Conservation (phyloP, 176 grass and related monocot species). For the Panicum miliaceum region DNA sequence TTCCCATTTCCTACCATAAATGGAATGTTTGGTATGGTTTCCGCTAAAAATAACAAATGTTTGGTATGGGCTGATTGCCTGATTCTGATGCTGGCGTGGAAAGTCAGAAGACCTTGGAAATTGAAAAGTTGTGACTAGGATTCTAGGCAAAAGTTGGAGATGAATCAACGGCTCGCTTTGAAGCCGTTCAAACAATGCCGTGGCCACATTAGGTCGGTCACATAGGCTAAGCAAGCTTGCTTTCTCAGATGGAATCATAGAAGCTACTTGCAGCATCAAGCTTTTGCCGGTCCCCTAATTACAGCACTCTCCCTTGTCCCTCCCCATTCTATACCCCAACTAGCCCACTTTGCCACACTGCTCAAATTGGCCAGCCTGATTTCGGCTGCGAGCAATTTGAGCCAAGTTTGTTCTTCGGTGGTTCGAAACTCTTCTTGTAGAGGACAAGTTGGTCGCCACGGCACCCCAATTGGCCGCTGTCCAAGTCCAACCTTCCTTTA, state of each 20-base stretch:
- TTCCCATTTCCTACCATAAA: too few species aligned
- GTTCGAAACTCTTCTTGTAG: not conserved
- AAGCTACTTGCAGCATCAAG: not conserved
- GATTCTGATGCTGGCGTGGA: constrained; percentile 28
- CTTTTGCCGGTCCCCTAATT: not conserved
- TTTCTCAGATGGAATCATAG: not conserved
- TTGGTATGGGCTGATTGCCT: not conserved
- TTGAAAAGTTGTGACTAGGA: not conserved
- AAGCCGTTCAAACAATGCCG: constrained; percentile 10
- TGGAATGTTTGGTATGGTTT: too few species aligned
- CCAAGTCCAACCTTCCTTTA: too few species aligned
- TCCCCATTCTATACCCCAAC: too few species aligned
- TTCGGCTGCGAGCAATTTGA: not conserved
- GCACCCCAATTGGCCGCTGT: not conserved
- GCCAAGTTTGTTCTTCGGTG: not conserved
- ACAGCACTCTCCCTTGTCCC: not conserved
- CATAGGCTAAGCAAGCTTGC: not conserved
- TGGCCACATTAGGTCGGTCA: not conserved
- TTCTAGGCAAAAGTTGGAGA: not conserved
- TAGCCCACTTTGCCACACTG: not conserved
- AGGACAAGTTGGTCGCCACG: not conserved
- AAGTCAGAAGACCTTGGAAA: constrained; percentile 25
- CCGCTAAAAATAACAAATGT: not conserved
- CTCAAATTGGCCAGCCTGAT: not conserved
- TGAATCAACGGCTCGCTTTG: constrained; percentile 9